Evolutionary conservation across 2,329 filamentous ascomycete genomes (phyloP).

Genomic region (Ophiosphaerella korrae): DNA sequence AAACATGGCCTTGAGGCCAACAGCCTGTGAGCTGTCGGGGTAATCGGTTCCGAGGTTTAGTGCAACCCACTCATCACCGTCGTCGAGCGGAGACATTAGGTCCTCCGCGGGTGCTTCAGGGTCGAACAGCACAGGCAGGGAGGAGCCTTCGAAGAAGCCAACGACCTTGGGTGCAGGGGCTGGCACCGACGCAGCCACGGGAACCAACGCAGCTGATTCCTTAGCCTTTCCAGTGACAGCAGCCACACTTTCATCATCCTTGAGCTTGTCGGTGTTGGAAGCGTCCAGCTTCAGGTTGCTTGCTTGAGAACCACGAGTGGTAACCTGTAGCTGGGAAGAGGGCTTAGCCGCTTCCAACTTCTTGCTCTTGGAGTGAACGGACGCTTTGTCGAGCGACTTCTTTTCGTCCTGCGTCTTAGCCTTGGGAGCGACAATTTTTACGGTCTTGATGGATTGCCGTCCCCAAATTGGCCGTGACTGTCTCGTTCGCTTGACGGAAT

Average conservation of each 20-base stretch:
- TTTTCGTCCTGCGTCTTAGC: too few species aligned
- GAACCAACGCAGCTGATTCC: too few species aligned
- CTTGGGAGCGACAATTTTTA: too few species aligned
- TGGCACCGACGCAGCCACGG: background rate
- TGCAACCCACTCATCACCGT: slow-evolving; percentile 1
- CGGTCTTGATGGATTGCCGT: too few species aligned
- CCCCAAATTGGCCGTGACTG: too few species aligned
- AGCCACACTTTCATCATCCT: background rate
- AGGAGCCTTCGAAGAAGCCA: slow-evolving; percentile 3
- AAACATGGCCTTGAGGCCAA: slow-evolving; percentile 6
- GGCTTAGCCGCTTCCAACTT: too few species aligned
- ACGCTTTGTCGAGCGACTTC: too few species aligned
- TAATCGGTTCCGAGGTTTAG: background rate
- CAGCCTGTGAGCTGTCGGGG: background rate
- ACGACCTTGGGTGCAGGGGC: slow-evolving; percentile 5
- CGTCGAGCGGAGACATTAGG: background rate
- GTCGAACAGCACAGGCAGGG: slow-evolving; percentile 4
- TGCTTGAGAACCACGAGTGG: background rate
- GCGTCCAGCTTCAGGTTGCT: background rate
- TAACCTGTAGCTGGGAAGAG: too few species aligned
- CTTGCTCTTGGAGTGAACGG: too few species aligned
- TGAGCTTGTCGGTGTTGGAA: background rate
- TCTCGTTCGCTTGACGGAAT: too few species aligned
- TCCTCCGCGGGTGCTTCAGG: slow-evolving; percentile 1
- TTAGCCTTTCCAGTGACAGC: too few species aligned